These are phyloP conservation scores for Beta corolliflora DNA, from an alignment of 179 eudicot species.

Conservation along the genomic window DNA sequence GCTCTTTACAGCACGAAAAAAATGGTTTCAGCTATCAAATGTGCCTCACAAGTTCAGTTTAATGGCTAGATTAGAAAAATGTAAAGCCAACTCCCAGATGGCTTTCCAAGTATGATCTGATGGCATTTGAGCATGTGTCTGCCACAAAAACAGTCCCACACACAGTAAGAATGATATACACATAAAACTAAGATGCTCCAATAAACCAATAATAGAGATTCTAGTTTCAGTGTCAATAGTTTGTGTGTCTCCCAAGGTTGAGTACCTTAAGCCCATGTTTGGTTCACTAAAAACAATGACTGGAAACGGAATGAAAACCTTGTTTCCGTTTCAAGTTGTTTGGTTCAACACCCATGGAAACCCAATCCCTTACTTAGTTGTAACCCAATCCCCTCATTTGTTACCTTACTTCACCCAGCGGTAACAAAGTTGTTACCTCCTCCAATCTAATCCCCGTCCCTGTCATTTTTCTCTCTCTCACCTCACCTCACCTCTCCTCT, in stretches of 20 bases:
- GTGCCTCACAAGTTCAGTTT: not conserved
- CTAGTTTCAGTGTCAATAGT: not conserved
- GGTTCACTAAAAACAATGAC: too few species aligned
- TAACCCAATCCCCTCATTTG: too few species aligned
- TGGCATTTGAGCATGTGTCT: not conserved
- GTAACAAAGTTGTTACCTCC: too few species aligned
- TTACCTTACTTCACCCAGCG: too few species aligned
- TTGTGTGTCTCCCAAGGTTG: not conserved
- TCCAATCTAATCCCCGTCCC: too few species aligned
- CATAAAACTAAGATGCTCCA: not conserved
- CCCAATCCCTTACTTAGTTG: too few species aligned
- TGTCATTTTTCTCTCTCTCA: too few species aligned
- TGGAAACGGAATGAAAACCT: too few species aligned
- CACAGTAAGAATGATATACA: not conserved
- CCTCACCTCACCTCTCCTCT: too few species aligned
- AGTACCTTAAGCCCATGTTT: not conserved
- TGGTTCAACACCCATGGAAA: too few species aligned
- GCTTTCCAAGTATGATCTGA: not conserved
- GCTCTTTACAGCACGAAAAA: not conserved
- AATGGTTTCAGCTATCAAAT: not conserved
- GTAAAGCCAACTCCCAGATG: not conserved
- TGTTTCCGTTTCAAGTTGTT: too few species aligned
- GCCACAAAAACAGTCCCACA: not conserved
- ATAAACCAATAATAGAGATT: not conserved
- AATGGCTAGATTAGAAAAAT: not conserved